Conservation (phyloP, 148 eudicot species). For the Hydrangea macrophylla region DNA sequence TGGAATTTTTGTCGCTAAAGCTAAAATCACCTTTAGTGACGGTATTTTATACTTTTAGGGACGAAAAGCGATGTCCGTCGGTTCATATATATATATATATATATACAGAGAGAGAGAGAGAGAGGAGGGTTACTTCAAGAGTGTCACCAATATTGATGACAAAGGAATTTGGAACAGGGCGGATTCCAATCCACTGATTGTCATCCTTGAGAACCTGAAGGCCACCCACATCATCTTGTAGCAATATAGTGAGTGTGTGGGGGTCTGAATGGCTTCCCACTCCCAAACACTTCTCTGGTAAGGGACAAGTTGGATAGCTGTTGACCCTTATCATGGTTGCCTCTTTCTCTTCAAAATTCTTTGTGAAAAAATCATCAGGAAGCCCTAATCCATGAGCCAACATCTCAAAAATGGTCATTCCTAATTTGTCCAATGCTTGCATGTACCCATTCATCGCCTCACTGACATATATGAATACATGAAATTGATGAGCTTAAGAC, state of each 20-base stretch:
- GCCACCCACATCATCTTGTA: constrained; percentile 25
- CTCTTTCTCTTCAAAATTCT: constrained; percentile 16
- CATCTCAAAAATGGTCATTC: constrained; percentile 18
- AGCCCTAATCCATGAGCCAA: constrained; percentile 21
- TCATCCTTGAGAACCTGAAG: constrained; percentile 23
- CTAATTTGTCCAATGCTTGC: constrained; percentile 19
- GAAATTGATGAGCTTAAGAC: neutral
- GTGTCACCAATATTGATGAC: constrained; percentile 24
- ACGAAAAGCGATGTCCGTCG: neutral
- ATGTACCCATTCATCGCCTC: constrained; percentile 12
- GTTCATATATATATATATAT: too few species aligned
- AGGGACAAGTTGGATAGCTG: constrained; percentile 25
- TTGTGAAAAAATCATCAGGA: constrained; percentile 15
- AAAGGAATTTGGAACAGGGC: constrained; percentile 13
- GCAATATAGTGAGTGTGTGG: constrained; percentile 18
- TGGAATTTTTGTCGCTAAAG: too few species aligned
- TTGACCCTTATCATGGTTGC: constrained; percentile 16
- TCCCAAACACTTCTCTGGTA: constrained; percentile 18
- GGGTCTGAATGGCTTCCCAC: constrained; percentile 26
- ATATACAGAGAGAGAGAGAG: too few species aligned
- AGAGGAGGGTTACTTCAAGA: constrained; percentile 12
- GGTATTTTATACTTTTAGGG: too few species aligned
- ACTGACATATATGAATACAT: neutral
- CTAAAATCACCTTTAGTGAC: too few species aligned
- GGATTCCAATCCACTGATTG: constrained; percentile 16